Evolutionary conservation across 352 stramenopile genomes (phyloP).

Genomic region (Phytopythium aichiense): DNA sequence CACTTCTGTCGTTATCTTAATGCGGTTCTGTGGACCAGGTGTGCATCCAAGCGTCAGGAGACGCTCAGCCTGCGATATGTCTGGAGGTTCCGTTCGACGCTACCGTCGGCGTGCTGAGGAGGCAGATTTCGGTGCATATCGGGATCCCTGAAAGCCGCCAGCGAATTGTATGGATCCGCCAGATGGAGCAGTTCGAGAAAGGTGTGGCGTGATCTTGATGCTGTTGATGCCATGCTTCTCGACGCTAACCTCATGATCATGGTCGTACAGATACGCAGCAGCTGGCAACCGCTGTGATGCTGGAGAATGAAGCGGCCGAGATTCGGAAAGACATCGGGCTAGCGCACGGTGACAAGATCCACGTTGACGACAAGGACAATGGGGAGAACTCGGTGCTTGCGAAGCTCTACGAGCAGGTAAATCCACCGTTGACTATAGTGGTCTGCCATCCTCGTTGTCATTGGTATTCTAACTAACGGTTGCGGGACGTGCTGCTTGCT

Average conservation of each 20-base stretch:
- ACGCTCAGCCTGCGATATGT: constrained; percentile 72
- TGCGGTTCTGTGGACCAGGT: constrained; percentile 29
- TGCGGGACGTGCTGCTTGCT: not conserved
- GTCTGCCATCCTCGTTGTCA: not conserved
- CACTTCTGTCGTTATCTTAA: not conserved
- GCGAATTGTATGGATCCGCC: constrained; percentile 87
- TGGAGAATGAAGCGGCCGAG: constrained; percentile 60
- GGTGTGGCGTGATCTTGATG: constrained; percentile 26
- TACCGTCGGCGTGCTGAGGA: constrained; percentile 61
- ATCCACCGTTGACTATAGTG: not conserved
- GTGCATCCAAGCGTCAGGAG: constrained; percentile 78
- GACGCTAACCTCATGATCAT: constrained; percentile 1
- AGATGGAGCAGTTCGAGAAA: constrained; percentile 81
- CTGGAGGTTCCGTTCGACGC: constrained; percentile 81
- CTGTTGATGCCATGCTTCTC: not conserved
- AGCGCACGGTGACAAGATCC: constrained; percentile 86
- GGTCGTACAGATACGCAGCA: constrained; percentile 51
- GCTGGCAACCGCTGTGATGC: constrained; percentile 60
- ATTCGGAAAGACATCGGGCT: constrained; percentile 84
- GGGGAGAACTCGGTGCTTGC: constrained; percentile 74
- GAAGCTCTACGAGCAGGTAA: constrained; percentile 79
- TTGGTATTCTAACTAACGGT: constrained; percentile 5
- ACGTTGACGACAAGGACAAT: constrained; percentile 80
- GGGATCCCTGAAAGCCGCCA: constrained; percentile 78
- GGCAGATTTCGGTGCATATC: constrained; percentile 78